Conservation (phyloP, 768 basidiomycete genomes). For the Tylopilus sp. region DNA sequence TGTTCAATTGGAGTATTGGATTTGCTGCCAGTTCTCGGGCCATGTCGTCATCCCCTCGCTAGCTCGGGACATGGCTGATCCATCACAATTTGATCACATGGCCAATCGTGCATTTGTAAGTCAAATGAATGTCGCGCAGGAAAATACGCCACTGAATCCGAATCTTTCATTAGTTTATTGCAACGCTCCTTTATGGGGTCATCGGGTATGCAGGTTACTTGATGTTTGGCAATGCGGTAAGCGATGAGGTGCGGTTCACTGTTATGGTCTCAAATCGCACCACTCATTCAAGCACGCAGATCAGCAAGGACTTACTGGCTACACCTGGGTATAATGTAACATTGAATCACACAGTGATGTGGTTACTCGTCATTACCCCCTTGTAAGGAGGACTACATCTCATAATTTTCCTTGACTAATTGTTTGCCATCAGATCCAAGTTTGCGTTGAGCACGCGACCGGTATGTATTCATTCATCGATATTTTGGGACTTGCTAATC, state of each 20-base stretch:
- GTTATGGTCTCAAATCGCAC: neutral
- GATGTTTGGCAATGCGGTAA: slow-evolving; percentile 83
- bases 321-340: slow-evolving; percentile 68
- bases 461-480: slow-evolving; percentile 37
- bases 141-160: neutral
- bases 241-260: slow-evolving; percentile 63
- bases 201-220: slow-evolving; percentile 83
- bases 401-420: slow-evolving; percentile 14
- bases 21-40: slow-evolving; percentile 65
- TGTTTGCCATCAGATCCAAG: slow-evolving; percentile 57
- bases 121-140: slow-evolving; percentile 4
- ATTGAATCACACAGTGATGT: slow-evolving; percentile 73
- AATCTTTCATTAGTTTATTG: slow-evolving; percentile 42
- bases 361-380: slow-evolving; percentile 82
- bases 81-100: slow-evolving; percentile 75
- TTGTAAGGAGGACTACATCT: slow-evolving; percentile 42
- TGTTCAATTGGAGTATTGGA: neutral
- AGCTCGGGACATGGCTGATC: slow-evolving; percentile 86
- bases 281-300: slow-evolving; percentile 37
- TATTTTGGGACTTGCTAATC: neutral
- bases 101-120: slow-evolving; percentile 84
- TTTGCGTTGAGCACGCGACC: slow-evolving; percentile 83
- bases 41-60: slow-evolving; percentile 91
- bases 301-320: slow-evolving; percentile 76
- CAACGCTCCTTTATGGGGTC: slow-evolving; percentile 59